These are phyloP conservation scores for Cutaneotrichosporon sp. DNA, from an alignment of 1,284 basidiomycete species.

Conservation along the genomic window DNA sequence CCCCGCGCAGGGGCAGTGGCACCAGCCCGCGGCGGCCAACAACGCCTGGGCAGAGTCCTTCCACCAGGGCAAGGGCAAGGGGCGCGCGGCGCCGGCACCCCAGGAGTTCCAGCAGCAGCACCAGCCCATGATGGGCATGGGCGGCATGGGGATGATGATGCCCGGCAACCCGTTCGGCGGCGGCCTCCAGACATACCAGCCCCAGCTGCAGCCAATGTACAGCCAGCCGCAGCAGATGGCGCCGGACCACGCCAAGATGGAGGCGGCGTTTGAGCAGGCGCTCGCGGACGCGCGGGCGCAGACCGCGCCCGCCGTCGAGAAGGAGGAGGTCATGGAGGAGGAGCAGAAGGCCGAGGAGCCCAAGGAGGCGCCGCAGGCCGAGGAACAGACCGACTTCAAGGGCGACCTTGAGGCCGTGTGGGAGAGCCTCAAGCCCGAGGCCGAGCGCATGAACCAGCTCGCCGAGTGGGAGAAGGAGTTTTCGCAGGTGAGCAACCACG, in stretches of 20 bases:
- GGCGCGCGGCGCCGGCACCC: slow-evolving; percentile 18
- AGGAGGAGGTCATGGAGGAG: slow-evolving; percentile 59
- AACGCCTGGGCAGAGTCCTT: slow-evolving; percentile 22
- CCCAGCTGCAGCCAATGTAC: slow-evolving; percentile 24
- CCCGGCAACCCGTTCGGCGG: slow-evolving; percentile 20
- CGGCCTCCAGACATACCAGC: slow-evolving; percentile 25
- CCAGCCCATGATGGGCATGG: slow-evolving; percentile 14
- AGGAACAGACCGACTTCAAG: slow-evolving; percentile 40
- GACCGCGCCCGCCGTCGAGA: slow-evolving; percentile 16
- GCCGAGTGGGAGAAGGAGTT: slow-evolving; percentile 89
- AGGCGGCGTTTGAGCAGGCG: slow-evolving; percentile 75
- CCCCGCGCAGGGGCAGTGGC: slow-evolving; percentile 20
- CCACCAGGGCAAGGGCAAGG: slow-evolving; percentile 31
- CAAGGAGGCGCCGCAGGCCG: slow-evolving; percentile 55
- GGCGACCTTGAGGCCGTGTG: slow-evolving; percentile 55
- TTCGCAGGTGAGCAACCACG: slow-evolving; percentile 59
- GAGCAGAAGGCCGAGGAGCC: slow-evolving; percentile 50
- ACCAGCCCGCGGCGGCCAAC: slow-evolving; percentile 13
- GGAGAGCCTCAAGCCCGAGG: slow-evolving; percentile 55
- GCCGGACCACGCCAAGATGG: slow-evolving; percentile 55
- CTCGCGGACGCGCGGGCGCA: slow-evolving; percentile 64
- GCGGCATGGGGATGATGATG: slow-evolving; percentile 11
- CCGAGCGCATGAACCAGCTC: slow-evolving; percentile 61
- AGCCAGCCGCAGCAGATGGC: slow-evolving; percentile 42
- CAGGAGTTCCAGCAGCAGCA: slow-evolving; percentile 11